phyloP scores from a whole-genome alignment of 257 asterid species.

The Solanum sitiens region DNA sequence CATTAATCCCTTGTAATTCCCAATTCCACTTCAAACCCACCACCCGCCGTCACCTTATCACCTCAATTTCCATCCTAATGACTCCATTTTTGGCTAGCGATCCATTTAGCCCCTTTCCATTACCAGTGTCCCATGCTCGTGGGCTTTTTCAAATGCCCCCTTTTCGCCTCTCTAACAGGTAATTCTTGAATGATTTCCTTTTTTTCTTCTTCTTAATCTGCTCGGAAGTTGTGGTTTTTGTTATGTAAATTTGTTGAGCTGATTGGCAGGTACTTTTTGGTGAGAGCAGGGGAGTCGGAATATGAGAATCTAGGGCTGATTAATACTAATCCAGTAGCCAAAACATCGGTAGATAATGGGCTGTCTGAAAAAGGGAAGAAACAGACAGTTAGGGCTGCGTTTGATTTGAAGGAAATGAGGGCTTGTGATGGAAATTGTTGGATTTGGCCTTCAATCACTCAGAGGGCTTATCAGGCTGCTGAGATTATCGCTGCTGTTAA shows the following conservation, averaged over 20 bases:
- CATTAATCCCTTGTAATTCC: not conserved
- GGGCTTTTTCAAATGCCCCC: constrained; percentile 98
- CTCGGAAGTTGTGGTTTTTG: not conserved
- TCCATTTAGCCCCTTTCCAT: constrained; percentile 14
- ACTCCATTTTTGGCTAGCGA: constrained; percentile 28
- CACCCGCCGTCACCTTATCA: constrained; percentile 50
- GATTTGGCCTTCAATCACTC: constrained; percentile 99
- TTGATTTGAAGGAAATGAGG: constrained; percentile 54
- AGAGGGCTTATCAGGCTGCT: constrained; percentile 95
- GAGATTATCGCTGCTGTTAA: constrained; percentile 85
- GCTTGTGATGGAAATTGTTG: constrained; percentile 85
- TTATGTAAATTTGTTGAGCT: not conserved
- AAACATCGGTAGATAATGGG: constrained; percentile 82
- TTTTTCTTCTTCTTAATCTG: not conserved
- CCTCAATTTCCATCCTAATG: constrained; percentile 37
- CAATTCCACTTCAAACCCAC: constrained; percentile 1
- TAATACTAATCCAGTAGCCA: constrained; percentile 92
- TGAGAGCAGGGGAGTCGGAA: constrained; percentile 95
- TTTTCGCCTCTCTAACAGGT: constrained; percentile 72
- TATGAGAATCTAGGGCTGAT: constrained; percentile 71
- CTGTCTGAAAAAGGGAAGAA: constrained; percentile 73
- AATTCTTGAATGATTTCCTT: not conserved
- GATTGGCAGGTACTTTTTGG: constrained; percentile 59
- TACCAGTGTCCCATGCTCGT: constrained; percentile 59
- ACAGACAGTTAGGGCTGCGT: constrained; percentile 68